These are phyloP conservation scores for Periconia sp. DNA, from an alignment of 2,329 filamentous ascomycete genomes.

Conservation along the genomic window DNA sequence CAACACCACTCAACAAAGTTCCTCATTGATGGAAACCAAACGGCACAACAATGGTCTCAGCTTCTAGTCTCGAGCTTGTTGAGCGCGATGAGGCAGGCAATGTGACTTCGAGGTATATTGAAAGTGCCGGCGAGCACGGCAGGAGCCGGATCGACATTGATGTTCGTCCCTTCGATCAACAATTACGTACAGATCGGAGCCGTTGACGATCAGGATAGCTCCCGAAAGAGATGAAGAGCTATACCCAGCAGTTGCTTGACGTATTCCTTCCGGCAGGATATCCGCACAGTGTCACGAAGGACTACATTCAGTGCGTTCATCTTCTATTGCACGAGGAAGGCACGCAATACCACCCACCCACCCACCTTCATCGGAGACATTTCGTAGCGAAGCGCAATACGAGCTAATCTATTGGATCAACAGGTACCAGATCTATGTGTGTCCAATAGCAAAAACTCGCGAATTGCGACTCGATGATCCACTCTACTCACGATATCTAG, in stretches of 20 bases:
- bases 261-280: conserved; percentile 89
- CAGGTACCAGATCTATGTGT: conserved; percentile 72
- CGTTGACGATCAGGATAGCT: conserved; percentile 12
- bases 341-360: conserved; percentile 2
- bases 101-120: conserved; percentile 57
- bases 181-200: background rate
- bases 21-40: background rate
- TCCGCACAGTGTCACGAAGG: conserved; percentile 81
- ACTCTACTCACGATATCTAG: conserved; percentile 33
- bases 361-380: no score
- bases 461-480: no score
- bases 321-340: conserved; percentile 5
- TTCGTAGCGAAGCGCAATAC: conserved; percentile 2
- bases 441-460: no score
- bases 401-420: background rate
- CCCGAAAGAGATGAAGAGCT: conserved; percentile 22
- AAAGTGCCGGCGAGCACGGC: conserved; percentile 25
- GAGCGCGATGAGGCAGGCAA: conserved; percentile 60
- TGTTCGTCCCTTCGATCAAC: conserved; percentile 33
- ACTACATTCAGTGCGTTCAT: conserved; percentile 75
- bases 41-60: conserved; percentile 17
- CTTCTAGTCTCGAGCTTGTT: conserved; percentile 23
- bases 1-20: conserved; percentile 1
- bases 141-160: conserved; percentile 55
- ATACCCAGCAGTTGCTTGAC: conserved; percentile 60